Percentiles rank a stretch among this genome's conserved stretches.
These are phyloP conservation scores for Cystobasidium slooffiae DNA, from an alignment of 1,284 basidiomycete genomes.

Conservation along the genomic window DNA sequence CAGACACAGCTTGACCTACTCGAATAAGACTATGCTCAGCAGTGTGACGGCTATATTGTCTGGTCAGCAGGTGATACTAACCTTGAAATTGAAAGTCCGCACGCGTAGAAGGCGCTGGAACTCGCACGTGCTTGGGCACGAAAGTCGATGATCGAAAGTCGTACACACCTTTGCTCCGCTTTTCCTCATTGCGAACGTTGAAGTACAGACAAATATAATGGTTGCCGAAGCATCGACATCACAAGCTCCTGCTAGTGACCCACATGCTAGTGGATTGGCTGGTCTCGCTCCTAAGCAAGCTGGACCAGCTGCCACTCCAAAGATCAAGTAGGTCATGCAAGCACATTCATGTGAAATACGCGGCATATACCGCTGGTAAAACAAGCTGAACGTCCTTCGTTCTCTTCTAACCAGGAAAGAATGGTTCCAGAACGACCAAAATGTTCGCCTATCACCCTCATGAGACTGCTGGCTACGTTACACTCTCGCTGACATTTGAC, in stretches of 20 bases:
- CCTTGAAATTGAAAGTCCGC: no score
- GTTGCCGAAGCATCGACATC: slow-evolving; percentile 1
- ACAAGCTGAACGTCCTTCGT: slow-evolving; percentile 4
- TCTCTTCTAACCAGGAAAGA: slow-evolving; percentile 34
- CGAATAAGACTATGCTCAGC: background rate
- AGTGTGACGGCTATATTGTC: background rate
- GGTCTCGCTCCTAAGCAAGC: slow-evolving; percentile 5
- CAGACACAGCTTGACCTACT: no score
- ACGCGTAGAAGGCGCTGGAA: slow-evolving; percentile 1
- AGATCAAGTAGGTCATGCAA: slow-evolving; percentile 40
- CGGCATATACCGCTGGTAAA: no score
- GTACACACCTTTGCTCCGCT: slow-evolving; percentile 1
- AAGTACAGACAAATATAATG: background rate
- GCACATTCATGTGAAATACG: background rate
- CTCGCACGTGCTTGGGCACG: no score
- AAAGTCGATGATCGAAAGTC: background rate
- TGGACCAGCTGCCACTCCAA: slow-evolving; percentile 13
- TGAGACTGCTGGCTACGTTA: background rate
- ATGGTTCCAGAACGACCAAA: slow-evolving; percentile 52
- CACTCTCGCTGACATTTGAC: background rate
- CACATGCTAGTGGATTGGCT: slow-evolving; percentile 10
- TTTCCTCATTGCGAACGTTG: background rate
- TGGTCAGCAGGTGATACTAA: no score
- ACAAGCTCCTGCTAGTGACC: background rate
- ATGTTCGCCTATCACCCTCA: slow-evolving; percentile 2